A percentile compares a stretch with the other conserved stretches of the same genome.
Conservation (phyloP, 495 filamentous ascomycete genomes). For the Aspergillus cavernicola region DNA sequence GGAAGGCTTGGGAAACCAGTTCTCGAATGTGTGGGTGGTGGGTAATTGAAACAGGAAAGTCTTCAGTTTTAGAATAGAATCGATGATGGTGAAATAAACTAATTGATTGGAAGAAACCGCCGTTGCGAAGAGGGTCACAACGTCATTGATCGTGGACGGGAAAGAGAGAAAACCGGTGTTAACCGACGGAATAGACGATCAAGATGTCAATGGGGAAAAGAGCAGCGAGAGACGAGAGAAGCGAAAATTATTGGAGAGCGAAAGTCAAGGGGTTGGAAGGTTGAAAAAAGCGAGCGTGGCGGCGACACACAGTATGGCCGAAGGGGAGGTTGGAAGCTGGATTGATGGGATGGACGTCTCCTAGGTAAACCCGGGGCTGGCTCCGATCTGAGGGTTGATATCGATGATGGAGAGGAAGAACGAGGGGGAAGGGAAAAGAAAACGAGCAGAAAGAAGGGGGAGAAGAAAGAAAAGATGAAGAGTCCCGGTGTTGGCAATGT, state of each 20-base stretch:
- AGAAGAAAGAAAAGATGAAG: constrained; percentile 1
- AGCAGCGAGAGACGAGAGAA: constrained; percentile 17
- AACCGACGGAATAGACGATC: background rate
- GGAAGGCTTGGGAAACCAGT: constrained; percentile 24
- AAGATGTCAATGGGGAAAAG: background rate
- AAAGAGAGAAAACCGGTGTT: constrained; percentile 7
- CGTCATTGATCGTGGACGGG: constrained; percentile 17
- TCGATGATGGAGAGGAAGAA: constrained; percentile 12
- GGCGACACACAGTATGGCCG: constrained; percentile 40
- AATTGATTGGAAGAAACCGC: constrained; percentile 5
- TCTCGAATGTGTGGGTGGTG: background rate
- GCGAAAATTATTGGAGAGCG: constrained; percentile 13
- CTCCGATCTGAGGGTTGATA: constrained; percentile 8
- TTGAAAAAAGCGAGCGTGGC: constrained; percentile 28
- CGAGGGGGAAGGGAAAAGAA: constrained; percentile 21
- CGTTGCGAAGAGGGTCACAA: constrained; percentile 13
- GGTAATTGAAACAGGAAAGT: background rate
- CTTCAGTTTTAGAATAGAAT: background rate
- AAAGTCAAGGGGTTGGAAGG: constrained; percentile 13
- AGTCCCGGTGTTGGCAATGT: background rate
- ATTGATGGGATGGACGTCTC: constrained; percentile 13
- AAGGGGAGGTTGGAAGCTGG: constrained; percentile 15
- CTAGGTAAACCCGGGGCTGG: constrained; percentile 9
- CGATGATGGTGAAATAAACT: background rate
- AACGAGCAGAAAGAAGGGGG: constrained; percentile 18